Evolutionary conservation across 345 rosid species (phyloP), one percentile per base, ranked within the genome.

Genomic region (Garcia nutans): DNA sequence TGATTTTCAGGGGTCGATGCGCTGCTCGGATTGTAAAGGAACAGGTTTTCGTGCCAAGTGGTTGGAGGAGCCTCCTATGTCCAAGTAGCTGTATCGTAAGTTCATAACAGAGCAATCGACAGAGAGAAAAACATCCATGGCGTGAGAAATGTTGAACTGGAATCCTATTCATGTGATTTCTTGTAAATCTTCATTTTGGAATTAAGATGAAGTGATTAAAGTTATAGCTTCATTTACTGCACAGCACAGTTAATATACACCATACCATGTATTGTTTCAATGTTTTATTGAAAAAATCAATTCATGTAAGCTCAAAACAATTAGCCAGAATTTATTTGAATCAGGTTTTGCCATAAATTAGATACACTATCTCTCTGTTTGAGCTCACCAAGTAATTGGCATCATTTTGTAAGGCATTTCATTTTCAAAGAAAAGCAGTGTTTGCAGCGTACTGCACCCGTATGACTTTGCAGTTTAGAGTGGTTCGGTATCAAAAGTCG

Each of bases 31-130:
- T 81, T 93, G 99, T 74, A 86, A 95, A 81, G 99, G 97, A 83
- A 95, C 99, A 2, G 94, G 99, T 2, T 95, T 90, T 81, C 97
- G 97, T n/a, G 99, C 99, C 69, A 89, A 88, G 83, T 95, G 99
- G 97, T 85, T 95, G 88, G 93, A 86, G 73, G 77, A 88, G 78
- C 94, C 94, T 81, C 87, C 92, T 2, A 75, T 83, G 61, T 71
- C 86, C 17, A 85, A 84, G 74, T 83, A 90, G 88, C 66, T 64
- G 50, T 15, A 0, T 11, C 52, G 26, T 17, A 26, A 31, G 15
- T 37, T 37, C 41, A 6, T 37, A 37, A 6, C 41, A 61, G 4
- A 28, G 63, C 16, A n/a, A 31, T 6, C 15, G 33, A 65, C 68
- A 71, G 6, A 28, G 56, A 6, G n/a, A 9, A 24, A 57, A 52